Evolutionary conservation across 2,329 filamentous ascomycete genomes (phyloP).

Genomic region (Magnaporthales sp.): DNA sequence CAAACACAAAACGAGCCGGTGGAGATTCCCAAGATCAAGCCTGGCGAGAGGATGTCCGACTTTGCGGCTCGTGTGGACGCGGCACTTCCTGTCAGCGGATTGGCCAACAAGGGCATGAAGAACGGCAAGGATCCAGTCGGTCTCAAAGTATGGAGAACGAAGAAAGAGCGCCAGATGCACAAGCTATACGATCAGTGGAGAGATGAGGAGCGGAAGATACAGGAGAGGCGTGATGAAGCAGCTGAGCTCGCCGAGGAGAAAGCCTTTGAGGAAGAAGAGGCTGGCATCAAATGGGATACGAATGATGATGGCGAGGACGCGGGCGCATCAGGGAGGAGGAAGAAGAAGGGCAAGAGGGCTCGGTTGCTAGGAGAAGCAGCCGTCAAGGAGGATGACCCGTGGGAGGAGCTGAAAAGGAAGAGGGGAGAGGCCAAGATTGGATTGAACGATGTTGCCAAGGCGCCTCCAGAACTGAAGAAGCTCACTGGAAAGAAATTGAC

Average conservation of each 20-base stretch:
- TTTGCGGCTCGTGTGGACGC: conserved; percentile 80
- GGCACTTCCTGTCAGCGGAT: conserved; percentile 65
- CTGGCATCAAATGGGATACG: conserved; percentile 36
- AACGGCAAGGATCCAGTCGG: conserved; percentile 56
- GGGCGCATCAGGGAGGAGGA: conserved; percentile 33
- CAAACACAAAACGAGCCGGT: conserved; percentile 5
- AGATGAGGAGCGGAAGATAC: conserved; percentile 54
- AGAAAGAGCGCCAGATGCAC: conserved; percentile 76
- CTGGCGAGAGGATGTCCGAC: conserved; percentile 74
- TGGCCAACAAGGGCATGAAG: conserved; percentile 54
- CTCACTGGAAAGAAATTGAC: conserved; percentile 56
- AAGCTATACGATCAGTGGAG: conserved; percentile 73
- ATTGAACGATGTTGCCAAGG: conserved; percentile 56
- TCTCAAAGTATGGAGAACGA: conserved; percentile 61
- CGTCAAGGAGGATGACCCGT: conserved; percentile 57
- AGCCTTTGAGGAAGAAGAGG: conserved; percentile 51
- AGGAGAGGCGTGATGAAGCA: conserved; percentile 58
- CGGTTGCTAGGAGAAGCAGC: conserved; percentile 30
- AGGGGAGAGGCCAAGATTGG: conserved; percentile 45
- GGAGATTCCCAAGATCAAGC: conserved; percentile 60
- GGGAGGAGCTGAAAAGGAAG: conserved; percentile 63
- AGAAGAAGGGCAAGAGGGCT: conserved; percentile 32
- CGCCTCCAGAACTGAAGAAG: conserved; percentile 65
- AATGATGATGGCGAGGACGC: conserved; percentile 17
- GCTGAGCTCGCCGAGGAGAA: conserved; percentile 54